Base-by-base conservation (phyloP, 2,329 filamentous ascomycete species). In the Colletotrichum euphorbiae region DNA sequence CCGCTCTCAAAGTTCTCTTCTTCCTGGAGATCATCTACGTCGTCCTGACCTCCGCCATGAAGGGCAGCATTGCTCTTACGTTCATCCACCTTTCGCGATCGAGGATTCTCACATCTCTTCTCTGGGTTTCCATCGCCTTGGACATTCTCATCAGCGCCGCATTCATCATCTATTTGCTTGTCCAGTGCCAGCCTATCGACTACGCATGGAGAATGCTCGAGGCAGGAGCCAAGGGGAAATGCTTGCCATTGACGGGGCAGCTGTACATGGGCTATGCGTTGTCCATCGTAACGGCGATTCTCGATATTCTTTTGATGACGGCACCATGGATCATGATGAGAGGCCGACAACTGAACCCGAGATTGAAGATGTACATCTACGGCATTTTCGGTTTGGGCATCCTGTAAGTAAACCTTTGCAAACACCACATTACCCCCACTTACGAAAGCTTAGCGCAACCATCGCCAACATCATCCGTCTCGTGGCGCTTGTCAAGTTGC, bases 21-120 rank as follows among this genome's bases (percentile, higher is more conserved):
- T 67, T 67, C 38, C 36, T 67, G 7, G 64, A 67, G 31, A 67
- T 67, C 17, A 67, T 67, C 3, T 67, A 67, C 13, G 64, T 67
- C 1, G 64, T 67, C 3, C 64, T 67, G 24, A 67, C 64, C 15
- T 67, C 64, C 1, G 64, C 64, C 17, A 67, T 67, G 64, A 67
- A 67, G 46, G 64, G 59, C 6, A 67, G 64, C 13, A 67, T 67
- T n/a, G 64, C 64, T 3, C 42, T 67, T 7, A 67, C 64, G 1
- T 67, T 67, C 13, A 67, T 67, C 38, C 64, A 24, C n/a, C 50
- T 67, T 3, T 67, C 64, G 15, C 64, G 59, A 24, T 67, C 64
- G 1, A 67, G 17, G 51, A 12, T 57, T 12, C 59, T 67, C 4
- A 67, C 17, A 6, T 5, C 7, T 6, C 43, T 67, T 1, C 57